Conservation (phyloP, 2,329 filamentous ascomycete genomes). For the Anthostomella pinea region DNA sequence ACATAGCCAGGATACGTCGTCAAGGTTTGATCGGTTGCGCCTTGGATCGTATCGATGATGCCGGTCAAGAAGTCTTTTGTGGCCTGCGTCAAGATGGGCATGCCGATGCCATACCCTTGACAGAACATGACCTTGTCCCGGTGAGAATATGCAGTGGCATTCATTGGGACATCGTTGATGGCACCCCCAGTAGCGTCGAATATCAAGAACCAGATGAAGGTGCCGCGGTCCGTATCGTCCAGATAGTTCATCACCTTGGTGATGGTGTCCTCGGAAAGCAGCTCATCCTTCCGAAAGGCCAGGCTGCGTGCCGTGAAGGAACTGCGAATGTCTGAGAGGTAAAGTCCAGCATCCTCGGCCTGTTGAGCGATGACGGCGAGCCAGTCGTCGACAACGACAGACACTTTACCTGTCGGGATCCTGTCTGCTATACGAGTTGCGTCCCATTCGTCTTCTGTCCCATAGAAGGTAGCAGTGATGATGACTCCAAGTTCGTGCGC, state of each 20-base stretch:
- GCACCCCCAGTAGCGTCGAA: conserved; percentile 62
- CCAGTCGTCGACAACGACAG: conserved; percentile 59
- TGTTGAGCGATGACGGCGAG: conserved; percentile 54
- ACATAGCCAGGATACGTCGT: conserved; percentile 64
- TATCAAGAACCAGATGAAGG: conserved; percentile 58
- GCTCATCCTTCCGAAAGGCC: conserved; percentile 47
- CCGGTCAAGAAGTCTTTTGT: conserved; percentile 51
- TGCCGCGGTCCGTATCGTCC: conserved; percentile 46
- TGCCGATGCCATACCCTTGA: conserved; percentile 57
- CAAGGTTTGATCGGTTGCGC: conserved; percentile 36
- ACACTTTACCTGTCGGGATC: conserved; percentile 42
- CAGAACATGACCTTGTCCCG: conserved; percentile 63
- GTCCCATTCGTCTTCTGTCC: conserved; percentile 53
- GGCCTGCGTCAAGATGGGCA: conserved; percentile 42
- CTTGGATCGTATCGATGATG: conserved; percentile 44
- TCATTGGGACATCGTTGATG: conserved; percentile 50
- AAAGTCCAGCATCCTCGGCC: conserved; percentile 47
- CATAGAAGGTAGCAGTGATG: conserved; percentile 61
- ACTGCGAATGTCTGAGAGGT: conserved; percentile 43
- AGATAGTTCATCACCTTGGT: conserved; percentile 53
- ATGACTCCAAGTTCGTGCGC: conserved; percentile 51
- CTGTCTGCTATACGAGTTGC: conserved; percentile 46
- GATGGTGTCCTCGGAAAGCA: conserved; percentile 45
- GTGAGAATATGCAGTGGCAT: conserved; percentile 61
- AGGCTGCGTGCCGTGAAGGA: conserved; percentile 59